Conservation (phyloP, 2,329 filamentous ascomycete genomes). For the Fusarium veterinarium region DNA sequence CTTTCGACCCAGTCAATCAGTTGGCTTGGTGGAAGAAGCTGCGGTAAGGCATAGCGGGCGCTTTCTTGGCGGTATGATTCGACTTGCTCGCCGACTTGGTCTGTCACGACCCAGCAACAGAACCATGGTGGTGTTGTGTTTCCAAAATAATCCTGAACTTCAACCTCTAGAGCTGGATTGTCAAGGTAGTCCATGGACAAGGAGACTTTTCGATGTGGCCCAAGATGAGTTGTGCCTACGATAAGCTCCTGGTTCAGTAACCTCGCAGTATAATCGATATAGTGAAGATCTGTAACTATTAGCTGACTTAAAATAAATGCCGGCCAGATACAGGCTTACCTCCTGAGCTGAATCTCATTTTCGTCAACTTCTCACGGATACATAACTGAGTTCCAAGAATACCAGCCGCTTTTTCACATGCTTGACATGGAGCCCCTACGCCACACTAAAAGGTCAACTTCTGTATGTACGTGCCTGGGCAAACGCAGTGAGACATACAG, state of each 20-base stretch:
- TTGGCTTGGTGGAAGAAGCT: conserved; percentile 37
- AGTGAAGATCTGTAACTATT: conserved; percentile 42
- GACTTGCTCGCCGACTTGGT: conserved; percentile 42
- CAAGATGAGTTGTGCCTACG: conserved; percentile 45
- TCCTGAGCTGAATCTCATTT: conserved; percentile 45
- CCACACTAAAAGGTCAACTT: conserved; percentile 41
- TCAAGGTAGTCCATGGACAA: conserved; percentile 45
- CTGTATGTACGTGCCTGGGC: not conserved
- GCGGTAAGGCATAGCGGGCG: conserved; percentile 42
- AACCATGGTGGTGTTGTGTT: conserved; percentile 40
- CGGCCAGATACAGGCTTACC: conserved; percentile 20
- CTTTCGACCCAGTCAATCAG: conserved; percentile 43
- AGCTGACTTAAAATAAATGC: not conserved
- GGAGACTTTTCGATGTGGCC: conserved; percentile 40
- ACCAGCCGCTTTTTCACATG: conserved; percentile 42
- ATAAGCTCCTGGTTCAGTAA: conserved; percentile 45
- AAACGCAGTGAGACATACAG: conserved; percentile 35
- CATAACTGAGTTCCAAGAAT: conserved; percentile 42
- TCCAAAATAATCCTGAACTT: conserved; percentile 45
- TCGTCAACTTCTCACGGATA: conserved; percentile 44
- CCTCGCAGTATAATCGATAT: conserved; percentile 45
- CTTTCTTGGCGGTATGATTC: conserved; percentile 44
- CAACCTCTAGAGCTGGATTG: conserved; percentile 39
- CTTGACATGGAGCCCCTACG: conserved; percentile 40
- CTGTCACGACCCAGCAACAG: conserved; percentile 46